These are phyloP conservation scores for Ceriops decandra DNA, from an alignment of 345 rosid species.

Conservation along the genomic window DNA sequence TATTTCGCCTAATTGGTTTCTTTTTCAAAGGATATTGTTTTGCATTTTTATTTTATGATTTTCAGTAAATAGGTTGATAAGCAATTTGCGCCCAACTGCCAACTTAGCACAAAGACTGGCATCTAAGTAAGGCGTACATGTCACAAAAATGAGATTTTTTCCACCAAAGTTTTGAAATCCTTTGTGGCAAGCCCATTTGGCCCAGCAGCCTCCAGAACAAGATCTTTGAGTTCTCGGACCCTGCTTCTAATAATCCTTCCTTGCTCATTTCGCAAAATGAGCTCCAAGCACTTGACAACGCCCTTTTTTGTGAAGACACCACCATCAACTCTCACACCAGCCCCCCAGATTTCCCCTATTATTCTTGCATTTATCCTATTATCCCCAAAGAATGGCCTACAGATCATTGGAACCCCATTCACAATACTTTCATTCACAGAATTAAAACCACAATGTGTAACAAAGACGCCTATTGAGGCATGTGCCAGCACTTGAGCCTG, in stretches of 20 bases:
- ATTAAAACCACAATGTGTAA: conserved; percentile 18
- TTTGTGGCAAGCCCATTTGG: neutral
- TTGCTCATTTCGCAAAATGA: conserved; percentile 2
- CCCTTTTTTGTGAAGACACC: conserved; percentile 16
- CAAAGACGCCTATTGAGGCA: conserved; percentile 21
- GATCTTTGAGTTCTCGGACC: neutral
- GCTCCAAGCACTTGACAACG: neutral
- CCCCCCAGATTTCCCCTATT: conserved; percentile 13
- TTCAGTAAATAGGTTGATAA: no score
- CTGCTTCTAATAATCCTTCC: conserved; percentile 6
- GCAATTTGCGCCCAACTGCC: no score
- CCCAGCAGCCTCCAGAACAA: conserved; percentile 3
- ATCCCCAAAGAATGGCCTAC: conserved; percentile 17
- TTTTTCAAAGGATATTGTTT: no score
- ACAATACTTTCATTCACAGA: conserved; percentile 17
- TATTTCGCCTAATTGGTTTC: no score
- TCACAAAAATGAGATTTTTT: neutral
- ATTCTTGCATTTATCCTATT: conserved; percentile 1
- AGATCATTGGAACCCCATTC: conserved; percentile 20
- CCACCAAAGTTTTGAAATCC: conserved; percentile 11
- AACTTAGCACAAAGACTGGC: no score
- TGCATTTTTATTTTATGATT: no score
- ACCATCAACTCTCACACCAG: conserved; percentile 19
- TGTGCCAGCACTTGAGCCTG: conserved; percentile 46
- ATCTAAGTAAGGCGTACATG: no score